Base-by-base conservation (phyloP, 352 stramenopile species). In the Pythium insidiosum region DNA sequence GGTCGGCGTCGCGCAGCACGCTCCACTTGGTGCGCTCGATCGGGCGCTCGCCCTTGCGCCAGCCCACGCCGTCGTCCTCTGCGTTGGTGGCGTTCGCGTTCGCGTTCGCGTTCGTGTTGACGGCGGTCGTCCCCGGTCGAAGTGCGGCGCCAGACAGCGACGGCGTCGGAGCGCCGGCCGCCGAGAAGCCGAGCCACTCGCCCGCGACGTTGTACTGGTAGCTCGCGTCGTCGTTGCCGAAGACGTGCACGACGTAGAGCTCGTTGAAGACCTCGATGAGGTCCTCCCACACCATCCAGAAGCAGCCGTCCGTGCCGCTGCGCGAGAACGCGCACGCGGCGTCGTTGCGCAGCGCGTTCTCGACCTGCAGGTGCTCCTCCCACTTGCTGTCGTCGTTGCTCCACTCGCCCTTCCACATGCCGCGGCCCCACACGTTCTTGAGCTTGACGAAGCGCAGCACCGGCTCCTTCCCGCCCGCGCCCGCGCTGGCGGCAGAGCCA, bases 211-310 rank as follows among this genome's bases (percentile, higher is more conserved):
- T 73, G 61, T 90, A 90, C 53, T 88, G 78, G 35, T 64, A 66
- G 19, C 52, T 50, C 7, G 53, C 57, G 1, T 38, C 43, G 0
- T 53, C 44, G 12, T 50, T 50, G 15, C 43, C 48, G 21, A 75
- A 69, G 5, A 77, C 51, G 43, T 79, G 56, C 0, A 63, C 49
- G n/a, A 84, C 67, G 31, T 75, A 90, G 24, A 88, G 39, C 43
- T 87, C 75, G 15, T 71, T 85, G 39, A 90, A 90, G 9, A 54
- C 67, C 23, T 84, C 69, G 24, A 88, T 49, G 25, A 91, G 56
- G 42, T 92, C 76, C 22, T 87, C 73, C 60, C 62, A 89, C 11
- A 84, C 38, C 73, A 92, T 86, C 79, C 79, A 92, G 43, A 92
- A 92, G 46, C 67, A 86, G 10, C 79, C 79, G 56, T 92, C 79